These are phyloP conservation scores for Beauveria scarabaeidicola DNA, from an alignment of 2,329 filamentous ascomycete species.

Conservation along the genomic window DNA sequence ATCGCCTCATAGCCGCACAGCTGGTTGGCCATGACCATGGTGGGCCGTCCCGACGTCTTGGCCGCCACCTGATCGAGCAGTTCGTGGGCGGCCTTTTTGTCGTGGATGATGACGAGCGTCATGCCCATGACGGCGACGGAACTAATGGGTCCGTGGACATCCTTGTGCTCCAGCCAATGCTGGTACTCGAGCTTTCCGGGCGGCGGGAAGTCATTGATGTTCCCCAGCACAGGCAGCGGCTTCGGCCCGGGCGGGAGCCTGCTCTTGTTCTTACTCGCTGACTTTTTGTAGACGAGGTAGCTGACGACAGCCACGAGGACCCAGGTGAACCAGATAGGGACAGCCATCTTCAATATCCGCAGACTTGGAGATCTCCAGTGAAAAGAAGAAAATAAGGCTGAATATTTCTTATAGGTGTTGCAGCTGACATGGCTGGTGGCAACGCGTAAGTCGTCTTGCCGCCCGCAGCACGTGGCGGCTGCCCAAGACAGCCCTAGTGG, in stretches of 20 bases:
- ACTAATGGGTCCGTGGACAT: slow-evolving; percentile 25
- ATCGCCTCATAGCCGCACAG: slow-evolving; percentile 20
- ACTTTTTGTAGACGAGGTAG: background rate
- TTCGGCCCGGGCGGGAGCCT: slow-evolving; percentile 38
- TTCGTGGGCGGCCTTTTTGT: slow-evolving; percentile 23
- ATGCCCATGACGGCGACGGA: slow-evolving; percentile 30
- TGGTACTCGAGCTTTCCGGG: slow-evolving; percentile 22
- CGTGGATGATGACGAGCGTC: slow-evolving; percentile 31
- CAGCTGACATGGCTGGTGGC: background rate
- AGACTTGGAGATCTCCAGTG: background rate
- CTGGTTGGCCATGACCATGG: slow-evolving; percentile 18
- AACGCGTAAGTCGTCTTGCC: background rate
- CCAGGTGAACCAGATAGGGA: background rate
- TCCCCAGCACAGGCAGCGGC: slow-evolving; percentile 36
- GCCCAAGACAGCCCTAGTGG: too few relatives aligned
- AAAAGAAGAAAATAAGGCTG: background rate
- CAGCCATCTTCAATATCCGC: background rate
- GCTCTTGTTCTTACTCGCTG: background rate
- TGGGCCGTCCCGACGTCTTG: slow-evolving; percentile 22
- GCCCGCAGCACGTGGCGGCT: too few relatives aligned
- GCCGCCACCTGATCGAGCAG: slow-evolving; percentile 26
- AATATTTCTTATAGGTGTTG: background rate
- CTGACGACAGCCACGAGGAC: background rate
- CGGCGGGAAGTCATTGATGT: slow-evolving; percentile 37
- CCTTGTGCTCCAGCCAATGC: slow-evolving; percentile 30